Base-by-base conservation (phyloP, 1,284 basidiomycete species). In the Entoloma clypeatum region DNA sequence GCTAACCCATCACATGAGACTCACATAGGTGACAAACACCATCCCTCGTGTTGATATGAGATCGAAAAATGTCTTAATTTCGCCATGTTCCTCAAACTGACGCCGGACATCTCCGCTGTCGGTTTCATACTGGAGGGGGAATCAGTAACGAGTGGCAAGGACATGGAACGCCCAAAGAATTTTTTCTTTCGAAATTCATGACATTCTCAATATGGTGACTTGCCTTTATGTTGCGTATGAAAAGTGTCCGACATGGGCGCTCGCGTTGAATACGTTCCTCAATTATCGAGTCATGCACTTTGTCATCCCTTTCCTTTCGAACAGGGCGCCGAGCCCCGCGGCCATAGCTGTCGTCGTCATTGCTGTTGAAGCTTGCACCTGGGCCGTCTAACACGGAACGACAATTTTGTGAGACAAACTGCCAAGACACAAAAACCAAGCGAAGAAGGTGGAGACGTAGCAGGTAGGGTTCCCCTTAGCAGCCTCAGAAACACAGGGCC, bases 31-130 rank as follows among this genome's bases (percentile, higher is more conserved):
- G 40, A 98, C 86, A 64, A 99, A 99, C 4, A 95, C 87, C 86
- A 99, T 94, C 13, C 95, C 95, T 45, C 95, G 79, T 23, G 90
- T 94, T 36, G 81, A 77, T 48, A 97, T 90, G 22, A 97, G 71
- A 64, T 99, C 95, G 62, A 96, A 98, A 63, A 94, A 97, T 2
- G 90, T 94, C 67, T 92, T 92, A 68, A 98, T 89, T 60, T 94
- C 91, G 45, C 95, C 95, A 61, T 90, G 90, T 46, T 86, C 81
- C 63, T 91, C 88, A 65, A 98, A 99, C 39, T 81, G 77, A 25
- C 72, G 72, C 49, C 86, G 81, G n/a, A 98, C 81, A 58, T 88
- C 81, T 7, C 82, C 79, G 51, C 87, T 84, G 53, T 85, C 77
- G 14, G 92, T 91, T 68, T 94, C 91, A 68, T 95, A 97, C 94